phyloP scores from a whole-genome alignment of 1,284 basidiomycete genomes.

The Amylostereum areolatum region DNA sequence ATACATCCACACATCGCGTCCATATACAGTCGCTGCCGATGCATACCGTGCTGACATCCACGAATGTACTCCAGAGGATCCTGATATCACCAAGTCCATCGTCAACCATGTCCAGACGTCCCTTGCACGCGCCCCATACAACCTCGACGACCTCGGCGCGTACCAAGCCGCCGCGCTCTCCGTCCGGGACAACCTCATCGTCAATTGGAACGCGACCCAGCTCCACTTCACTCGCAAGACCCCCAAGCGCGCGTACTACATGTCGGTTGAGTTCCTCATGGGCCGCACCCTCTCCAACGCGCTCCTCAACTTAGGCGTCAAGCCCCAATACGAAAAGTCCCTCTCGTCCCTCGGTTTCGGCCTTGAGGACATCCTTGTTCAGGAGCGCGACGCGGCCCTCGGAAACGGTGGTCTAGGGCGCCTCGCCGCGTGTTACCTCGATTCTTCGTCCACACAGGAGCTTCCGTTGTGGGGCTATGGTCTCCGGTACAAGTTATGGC shows the following conservation, averaged over 20 bases:
- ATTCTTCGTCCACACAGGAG: constrained; percentile 78
- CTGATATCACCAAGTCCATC: constrained; percentile 72
- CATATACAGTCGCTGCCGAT: no score
- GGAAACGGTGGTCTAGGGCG: constrained; percentile 89
- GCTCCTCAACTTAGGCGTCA: constrained; percentile 82
- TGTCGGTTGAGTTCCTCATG: constrained; percentile 87
- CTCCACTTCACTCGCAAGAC: constrained; percentile 61
- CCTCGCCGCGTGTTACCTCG: constrained; percentile 90
- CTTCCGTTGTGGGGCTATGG: constrained; percentile 88
- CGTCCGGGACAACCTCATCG: constrained; percentile 80
- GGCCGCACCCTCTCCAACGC: constrained; percentile 76
- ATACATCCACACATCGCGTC: no score
- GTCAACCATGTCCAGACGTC: constrained; percentile 85
- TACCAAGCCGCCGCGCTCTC: constrained; percentile 80
- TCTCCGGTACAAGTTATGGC: constrained; percentile 82
- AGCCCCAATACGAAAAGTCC: constrained; percentile 66
- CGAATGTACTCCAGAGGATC: no score
- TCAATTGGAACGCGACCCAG: constrained; percentile 81
- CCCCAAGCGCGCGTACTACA: constrained; percentile 86
- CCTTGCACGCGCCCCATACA: constrained; percentile 83
- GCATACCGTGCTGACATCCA: no score
- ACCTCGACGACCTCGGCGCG: constrained; percentile 73
- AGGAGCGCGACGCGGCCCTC: constrained; percentile 86
- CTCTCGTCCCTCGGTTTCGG: constrained; percentile 77
- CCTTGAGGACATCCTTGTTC: constrained; percentile 79